These are phyloP conservation scores for Tilletia walkeri DNA, from an alignment of 1,284 basidiomycete genomes.

Conservation along the genomic window DNA sequence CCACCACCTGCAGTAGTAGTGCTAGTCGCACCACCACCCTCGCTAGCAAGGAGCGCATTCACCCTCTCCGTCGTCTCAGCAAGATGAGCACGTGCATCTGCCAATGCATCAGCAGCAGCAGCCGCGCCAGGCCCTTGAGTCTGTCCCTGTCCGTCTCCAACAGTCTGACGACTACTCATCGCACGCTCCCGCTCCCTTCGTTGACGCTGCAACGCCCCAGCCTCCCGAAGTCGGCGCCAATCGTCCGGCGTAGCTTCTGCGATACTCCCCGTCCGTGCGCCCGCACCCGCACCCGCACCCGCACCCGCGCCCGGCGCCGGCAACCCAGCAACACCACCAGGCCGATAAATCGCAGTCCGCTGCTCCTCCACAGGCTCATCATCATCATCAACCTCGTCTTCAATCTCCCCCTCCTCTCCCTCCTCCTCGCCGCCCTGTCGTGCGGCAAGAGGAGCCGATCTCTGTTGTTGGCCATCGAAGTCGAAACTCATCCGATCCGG, in stretches of 20 bases:
- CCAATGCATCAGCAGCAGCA: not conserved
- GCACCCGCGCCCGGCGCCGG: not conserved
- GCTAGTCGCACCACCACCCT: not conserved
- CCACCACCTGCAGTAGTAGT: not conserved
- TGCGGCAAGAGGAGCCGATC: too few species aligned
- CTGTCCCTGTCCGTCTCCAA: not conserved
- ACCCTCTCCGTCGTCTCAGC: slow-evolving; percentile 40
- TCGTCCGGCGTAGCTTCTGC: slow-evolving; percentile 29
- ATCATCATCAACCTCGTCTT: slow-evolving; percentile 29
- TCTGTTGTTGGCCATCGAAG: not conserved
- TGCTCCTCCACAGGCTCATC: slow-evolving; percentile 37
- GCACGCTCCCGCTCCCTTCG: slow-evolving; percentile 31
- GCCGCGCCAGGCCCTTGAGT: not conserved
- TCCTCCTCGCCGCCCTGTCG: not conserved
- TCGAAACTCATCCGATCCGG: slow-evolving; percentile 16
- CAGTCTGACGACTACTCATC: not conserved
- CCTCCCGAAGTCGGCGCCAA: slow-evolving; percentile 46
- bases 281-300: not conserved
- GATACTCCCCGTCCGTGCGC: not conserved
- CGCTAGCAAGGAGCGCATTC: slow-evolving; percentile 21
- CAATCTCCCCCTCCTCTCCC: slow-evolving; percentile 11
- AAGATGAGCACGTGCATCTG: slow-evolving; percentile 17
- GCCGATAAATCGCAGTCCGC: slow-evolving; percentile 44
- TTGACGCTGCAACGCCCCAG: slow-evolving; percentile 35
- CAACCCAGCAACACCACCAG: slow-evolving; percentile 15